Evolutionary conservation across 495 filamentous ascomycete species (phyloP), one percentile per base, ranked within the genome.

Genomic region (Neurospora terricola): DNA sequence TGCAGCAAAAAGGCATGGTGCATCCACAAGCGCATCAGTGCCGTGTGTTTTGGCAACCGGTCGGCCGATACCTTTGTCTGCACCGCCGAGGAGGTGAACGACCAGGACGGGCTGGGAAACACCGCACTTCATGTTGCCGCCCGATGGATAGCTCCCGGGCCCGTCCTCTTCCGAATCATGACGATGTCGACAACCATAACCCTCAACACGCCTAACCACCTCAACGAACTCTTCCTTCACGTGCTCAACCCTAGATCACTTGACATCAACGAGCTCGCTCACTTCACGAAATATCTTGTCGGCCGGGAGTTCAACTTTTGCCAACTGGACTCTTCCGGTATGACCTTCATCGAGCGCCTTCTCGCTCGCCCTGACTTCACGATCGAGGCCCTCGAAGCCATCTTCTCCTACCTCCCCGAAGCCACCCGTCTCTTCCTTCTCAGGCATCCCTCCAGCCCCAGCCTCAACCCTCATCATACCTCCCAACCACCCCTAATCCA

Each of bases 11-110:
- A 62, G 34, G 21, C 59, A 7, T 72, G 72, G 72, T 76, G 74
- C 34, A 45, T 76, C 40, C 74, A 76, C 72, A 70, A 72, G 59
- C 74, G 74, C 34, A 76, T 76, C 72, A 69, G 48, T 30, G 74
- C 70, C 11, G 70, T 72, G 5, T 27, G 73, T 21, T 48, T 66
- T 11, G 37, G 69, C n/a, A 70, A 70, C 39, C 66, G 38, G 9
- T 73, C 74, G 37, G 37, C 72, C 36, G 70, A 74, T 3, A 43
- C 59, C 14, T 74, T 76, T 37, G 62, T 27, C 69, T 72, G 69
- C 72, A 69, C 74, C 21, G 45, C 54, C 10, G 62, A 70, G 43
- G 74, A 76, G 45, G 72, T 37, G 4, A 38, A 71, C 62, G 37
- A 39, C 70, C 74, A 66, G 40, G 72, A 76, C 42, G 72, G 66